Evolutionary conservation across 2,329 filamentous ascomycete genomes (phyloP), one percentile per base, ranked within the genome.

Genomic region (Claviceps capensis): DNA sequence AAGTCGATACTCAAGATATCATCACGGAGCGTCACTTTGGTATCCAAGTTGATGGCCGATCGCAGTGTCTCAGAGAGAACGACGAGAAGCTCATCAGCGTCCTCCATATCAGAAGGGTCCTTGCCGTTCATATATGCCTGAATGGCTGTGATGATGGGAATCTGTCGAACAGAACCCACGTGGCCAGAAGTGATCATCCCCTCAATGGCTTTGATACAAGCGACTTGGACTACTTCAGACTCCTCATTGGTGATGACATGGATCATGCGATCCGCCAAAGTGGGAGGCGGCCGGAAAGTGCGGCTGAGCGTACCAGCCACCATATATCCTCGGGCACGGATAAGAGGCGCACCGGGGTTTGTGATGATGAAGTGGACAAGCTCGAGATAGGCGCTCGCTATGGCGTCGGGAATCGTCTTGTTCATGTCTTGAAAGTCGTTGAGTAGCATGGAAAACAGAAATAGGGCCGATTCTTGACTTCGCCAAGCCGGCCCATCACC

Each of bases 21-120:
- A 14, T 77, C 78, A 0, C 83, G 80, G 22, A 95, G 76, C 22
- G 86, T 83, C 50, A 93, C 81, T 16, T 76, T 75, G 2, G 86
- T 80, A 60, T 96, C 84, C 51, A 95, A 77, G 59, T 84, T 76
- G 60, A 97, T 93, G 30, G 86, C 84, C 59, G 89, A 83, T 49
- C 88, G 81, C 3, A 97, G 74, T 1, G 90, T 86, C 67, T 96
- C 89, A 5, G 91, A 86, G 36, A 98, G 74, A 0, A 90, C 91
- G 14, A 95, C 87, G 58, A 96, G 82, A 51, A 97, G 78, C 65
- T 98, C 93, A 59, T 97, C 91, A 11, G 87, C 86, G 56, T 96
- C 90, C 51, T 86, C 82, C 47, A 95, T 77, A 17, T 96, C 90
- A 50, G 79, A 80, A 48, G 93, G 75, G 61, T 96, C 89, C 64